Evolutionary conservation across 305 asterid genomes (phyloP).

Genomic region (Salvia sclarea): DNA sequence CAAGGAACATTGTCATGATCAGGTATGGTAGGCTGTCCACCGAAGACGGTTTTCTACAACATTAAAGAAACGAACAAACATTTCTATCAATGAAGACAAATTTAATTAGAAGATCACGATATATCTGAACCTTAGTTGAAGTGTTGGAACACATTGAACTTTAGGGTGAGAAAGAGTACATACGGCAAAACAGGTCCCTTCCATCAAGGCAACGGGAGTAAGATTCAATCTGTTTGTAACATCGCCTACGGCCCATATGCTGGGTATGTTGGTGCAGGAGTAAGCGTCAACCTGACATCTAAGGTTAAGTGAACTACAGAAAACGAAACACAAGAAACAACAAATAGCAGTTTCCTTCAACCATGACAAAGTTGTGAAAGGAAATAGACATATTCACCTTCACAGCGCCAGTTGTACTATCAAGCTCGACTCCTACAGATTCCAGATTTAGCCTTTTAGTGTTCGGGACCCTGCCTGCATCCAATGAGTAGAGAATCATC

Average conservation of each 20-base stretch:
- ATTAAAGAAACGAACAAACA: not conserved
- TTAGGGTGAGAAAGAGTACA: constrained; percentile 15
- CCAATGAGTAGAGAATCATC: constrained; percentile 30
- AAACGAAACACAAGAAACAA: constrained; percentile 12
- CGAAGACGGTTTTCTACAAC: constrained; percentile 89
- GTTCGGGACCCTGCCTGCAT: constrained; percentile 86
- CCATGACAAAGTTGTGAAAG: not conserved
- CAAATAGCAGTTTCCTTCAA: not conserved
- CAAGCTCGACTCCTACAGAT: constrained; percentile 86
- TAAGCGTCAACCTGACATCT: constrained; percentile 68
- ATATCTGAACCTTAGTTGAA: not conserved
- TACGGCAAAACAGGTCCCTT: constrained; percentile 91
- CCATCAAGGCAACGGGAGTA: constrained; percentile 99
- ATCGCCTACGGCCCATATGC: constrained; percentile 98
- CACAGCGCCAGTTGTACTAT: constrained; percentile 55
- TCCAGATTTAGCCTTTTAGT: constrained; percentile 81
- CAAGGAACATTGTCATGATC: constrained; percentile 71
- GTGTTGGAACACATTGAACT: not conserved
- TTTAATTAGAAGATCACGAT: not conserved
- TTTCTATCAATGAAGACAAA: not conserved
- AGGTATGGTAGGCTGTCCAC: constrained; percentile 71
- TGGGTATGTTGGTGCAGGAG: constrained; percentile 81
- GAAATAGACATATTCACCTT: constrained; percentile 50
- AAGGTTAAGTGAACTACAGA: constrained; percentile 19
- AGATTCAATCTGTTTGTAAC: constrained; percentile 93